Percentiles rank a stretch among this genome's conserved stretches.
These are phyloP conservation scores for Globisporangium abappressorium DNA, from an alignment of 352 stramenopile species.

Conservation along the genomic window DNA sequence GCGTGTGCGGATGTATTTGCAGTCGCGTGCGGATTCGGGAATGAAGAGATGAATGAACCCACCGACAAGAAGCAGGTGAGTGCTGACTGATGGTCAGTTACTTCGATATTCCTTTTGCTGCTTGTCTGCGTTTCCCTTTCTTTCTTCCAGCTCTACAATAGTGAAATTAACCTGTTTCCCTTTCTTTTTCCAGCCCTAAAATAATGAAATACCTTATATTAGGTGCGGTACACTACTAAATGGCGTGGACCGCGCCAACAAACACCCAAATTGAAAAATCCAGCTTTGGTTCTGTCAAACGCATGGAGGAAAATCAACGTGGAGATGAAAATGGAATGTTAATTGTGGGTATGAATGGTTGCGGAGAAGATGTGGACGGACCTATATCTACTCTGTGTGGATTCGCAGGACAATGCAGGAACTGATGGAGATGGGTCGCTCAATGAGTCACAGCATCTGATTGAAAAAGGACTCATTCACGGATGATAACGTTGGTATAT, in stretches of 20 bases:
- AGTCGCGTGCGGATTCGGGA: conserved; percentile 1
- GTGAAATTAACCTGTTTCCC: not conserved
- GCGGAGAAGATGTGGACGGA: not conserved
- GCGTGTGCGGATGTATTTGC: not conserved
- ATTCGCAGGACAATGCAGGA: not conserved
- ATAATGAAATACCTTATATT: not conserved
- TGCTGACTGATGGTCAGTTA: not conserved
- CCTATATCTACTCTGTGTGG: not conserved
- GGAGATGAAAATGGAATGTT: not conserved
- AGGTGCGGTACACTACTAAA: not conserved
- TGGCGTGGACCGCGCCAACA: not conserved
- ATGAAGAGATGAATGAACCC: conserved; percentile 5
- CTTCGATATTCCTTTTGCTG: not conserved
- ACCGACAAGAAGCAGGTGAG: not conserved
- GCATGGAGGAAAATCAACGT: not conserved
- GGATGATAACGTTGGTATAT: not conserved
- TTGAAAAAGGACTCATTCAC: not conserved
- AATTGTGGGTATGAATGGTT: not conserved
- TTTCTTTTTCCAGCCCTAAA: not conserved
- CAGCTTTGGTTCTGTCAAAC: not conserved
- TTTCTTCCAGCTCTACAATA: not conserved
- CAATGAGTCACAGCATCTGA: not conserved
- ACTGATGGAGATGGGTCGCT: not conserved
- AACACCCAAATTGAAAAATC: conserved; percentile 2
- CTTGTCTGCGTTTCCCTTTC: not conserved